phyloP scores from a whole-genome alignment of 192 early-diverging fungal species.

The Umbelopsis sp. region DNA sequence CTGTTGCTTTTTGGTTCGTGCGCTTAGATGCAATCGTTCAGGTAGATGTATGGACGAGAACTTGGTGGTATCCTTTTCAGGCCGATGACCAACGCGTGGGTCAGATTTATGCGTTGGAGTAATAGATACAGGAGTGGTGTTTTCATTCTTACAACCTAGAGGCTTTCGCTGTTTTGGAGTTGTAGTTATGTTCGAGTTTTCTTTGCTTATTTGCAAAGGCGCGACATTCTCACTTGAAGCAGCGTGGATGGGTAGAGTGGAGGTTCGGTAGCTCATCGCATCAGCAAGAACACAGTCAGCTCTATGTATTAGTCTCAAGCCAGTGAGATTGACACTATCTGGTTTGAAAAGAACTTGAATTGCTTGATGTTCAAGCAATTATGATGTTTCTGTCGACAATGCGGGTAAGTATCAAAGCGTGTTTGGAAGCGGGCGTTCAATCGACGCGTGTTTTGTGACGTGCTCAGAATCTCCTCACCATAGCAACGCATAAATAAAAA shows the following conservation, averaged over 20 bases:
- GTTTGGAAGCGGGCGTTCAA: conserved; percentile 13
- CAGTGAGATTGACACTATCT: background rate
- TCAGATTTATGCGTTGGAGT: background rate
- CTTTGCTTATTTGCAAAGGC: background rate
- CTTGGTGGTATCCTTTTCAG: background rate
- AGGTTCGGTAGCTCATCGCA: conserved; percentile 1
- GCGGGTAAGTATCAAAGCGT: background rate
- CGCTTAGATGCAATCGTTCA: background rate
- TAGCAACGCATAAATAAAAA: too few relatives aligned
- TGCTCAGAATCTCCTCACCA: background rate
- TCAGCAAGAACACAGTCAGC: background rate
- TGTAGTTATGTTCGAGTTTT: background rate
- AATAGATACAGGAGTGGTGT: background rate
- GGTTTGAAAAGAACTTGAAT: background rate
- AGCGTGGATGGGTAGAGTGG: background rate
- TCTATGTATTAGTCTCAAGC: background rate
- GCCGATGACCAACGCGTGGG: background rate
- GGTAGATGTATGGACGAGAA: background rate
- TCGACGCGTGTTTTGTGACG: conserved; percentile 12
- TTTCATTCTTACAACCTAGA: background rate
- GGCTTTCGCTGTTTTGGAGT: conserved; percentile 1
- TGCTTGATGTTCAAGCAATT: background rate
- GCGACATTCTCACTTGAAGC: background rate
- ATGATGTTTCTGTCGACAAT: background rate
- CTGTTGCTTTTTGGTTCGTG: background rate